These are phyloP conservation scores for Lindgomyces ingoldianus DNA, from an alignment of 495 filamentous ascomycete species.

Conservation along the genomic window DNA sequence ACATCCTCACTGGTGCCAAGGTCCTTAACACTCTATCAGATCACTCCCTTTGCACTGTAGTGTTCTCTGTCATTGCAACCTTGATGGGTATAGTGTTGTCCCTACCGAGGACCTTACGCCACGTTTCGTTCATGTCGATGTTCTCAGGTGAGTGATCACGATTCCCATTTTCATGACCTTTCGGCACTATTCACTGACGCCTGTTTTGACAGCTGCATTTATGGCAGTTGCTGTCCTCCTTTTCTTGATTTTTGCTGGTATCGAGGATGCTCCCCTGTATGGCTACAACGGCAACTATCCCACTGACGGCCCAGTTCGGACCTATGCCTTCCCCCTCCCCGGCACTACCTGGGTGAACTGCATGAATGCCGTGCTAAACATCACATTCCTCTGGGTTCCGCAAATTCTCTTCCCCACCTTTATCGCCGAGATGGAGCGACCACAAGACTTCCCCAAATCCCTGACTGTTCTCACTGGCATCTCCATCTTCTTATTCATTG, in stretches of 20 bases:
- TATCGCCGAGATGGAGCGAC: conserved; percentile 60
- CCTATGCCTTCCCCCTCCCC: conserved; percentile 51
- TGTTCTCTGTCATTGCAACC: conserved; percentile 44
- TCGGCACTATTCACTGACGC: too few species aligned
- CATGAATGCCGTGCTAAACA: conserved; percentile 57
- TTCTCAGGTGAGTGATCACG: conserved; percentile 38
- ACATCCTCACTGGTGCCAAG: conserved; percentile 47
- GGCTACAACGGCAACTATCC: conserved; percentile 46
- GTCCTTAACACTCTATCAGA: conserved; percentile 47
- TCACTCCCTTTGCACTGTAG: conserved; percentile 46
- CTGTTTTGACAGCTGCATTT: conserved; percentile 37
- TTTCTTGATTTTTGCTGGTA: conserved; percentile 52
- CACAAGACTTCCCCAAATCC: conserved; percentile 55
- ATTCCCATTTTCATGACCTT: neutral
- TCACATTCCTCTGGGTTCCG: conserved; percentile 59
- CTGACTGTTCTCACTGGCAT: conserved; percentile 47
- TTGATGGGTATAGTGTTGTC: conserved; percentile 50
- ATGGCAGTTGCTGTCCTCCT: conserved; percentile 52
- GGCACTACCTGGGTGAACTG: conserved; percentile 52
- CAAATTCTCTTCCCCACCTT: conserved; percentile 68
- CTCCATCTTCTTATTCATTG: conserved; percentile 52
- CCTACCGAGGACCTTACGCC: conserved; percentile 47
- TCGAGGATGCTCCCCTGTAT: conserved; percentile 45
- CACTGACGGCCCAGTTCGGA: conserved; percentile 46
- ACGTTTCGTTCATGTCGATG: conserved; percentile 53